Evolutionary conservation across 2,329 filamentous ascomycete species (phyloP).

Genomic region (Neofusicoccum cordaticola): DNA sequence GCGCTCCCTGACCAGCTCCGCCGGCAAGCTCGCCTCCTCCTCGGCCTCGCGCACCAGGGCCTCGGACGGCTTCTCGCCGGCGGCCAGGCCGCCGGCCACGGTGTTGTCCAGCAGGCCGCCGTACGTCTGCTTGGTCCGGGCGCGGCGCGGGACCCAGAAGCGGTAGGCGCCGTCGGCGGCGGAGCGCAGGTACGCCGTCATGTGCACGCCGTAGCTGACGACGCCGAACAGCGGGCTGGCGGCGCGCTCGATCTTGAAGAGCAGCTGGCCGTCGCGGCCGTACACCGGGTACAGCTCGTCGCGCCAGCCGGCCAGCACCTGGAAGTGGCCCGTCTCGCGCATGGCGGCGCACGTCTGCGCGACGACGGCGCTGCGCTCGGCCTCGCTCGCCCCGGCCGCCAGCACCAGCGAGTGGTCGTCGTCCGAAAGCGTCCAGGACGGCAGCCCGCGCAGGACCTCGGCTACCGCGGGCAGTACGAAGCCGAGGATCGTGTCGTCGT

Average conservation of each 20-base stretch:
- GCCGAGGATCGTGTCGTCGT: conserved; percentile 59
- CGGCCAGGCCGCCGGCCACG: conserved; percentile 81
- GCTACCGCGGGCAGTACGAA: conserved; percentile 63
- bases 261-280: conserved; percentile 34
- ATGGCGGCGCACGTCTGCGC: conserved; percentile 63
- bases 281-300: conserved; percentile 44
- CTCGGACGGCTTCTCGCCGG: conserved; percentile 76
- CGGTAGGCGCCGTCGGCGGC: conserved; percentile 55
- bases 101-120: conserved; percentile 93
- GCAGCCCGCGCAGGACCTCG: conserved; percentile 52
- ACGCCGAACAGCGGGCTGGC: conserved; percentile 45
- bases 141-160: conserved; percentile 80
- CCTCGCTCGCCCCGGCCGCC: conserved; percentile 50
- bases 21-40: conserved; percentile 83
- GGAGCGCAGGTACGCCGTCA: conserved; percentile 40
- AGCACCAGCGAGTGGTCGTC: conserved; percentile 57
- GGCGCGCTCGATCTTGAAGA: conserved; percentile 43
- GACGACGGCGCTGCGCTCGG: conserved; percentile 59
- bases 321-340: conserved; percentile 68
- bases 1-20: conserved; percentile 61
- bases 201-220: conserved; percentile 44
- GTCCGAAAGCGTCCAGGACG: conserved; percentile 61
- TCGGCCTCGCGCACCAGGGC: conserved; percentile 80
- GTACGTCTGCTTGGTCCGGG: conserved; percentile 79
- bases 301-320: conserved; percentile 57